Evolutionary conservation across 1,284 basidiomycete genomes (phyloP).

Genomic region (Cutaneotrichosporon sp.): DNA sequence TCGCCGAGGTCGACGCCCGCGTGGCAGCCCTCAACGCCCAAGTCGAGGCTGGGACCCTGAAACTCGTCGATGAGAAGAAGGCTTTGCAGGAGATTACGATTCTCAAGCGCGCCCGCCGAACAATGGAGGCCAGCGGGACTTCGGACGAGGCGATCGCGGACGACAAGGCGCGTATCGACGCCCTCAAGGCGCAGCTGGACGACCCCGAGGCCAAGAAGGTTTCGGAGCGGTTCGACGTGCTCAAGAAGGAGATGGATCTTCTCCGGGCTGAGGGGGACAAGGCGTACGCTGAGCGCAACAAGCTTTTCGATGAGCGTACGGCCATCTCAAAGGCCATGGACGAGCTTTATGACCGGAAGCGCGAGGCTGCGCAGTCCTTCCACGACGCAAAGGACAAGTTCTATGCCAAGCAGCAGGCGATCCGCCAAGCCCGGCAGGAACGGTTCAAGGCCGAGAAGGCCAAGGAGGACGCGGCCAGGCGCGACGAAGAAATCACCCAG

Average conservation of each 20-base stretch:
- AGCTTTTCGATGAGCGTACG: conserved; percentile 86
- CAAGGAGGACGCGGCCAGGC: conserved; percentile 78
- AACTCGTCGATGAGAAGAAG: conserved; percentile 93
- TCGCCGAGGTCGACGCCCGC: conserved; percentile 82
- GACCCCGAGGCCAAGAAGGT: conserved; percentile 85
- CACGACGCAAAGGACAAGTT: conserved; percentile 78
- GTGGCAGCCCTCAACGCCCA: conserved; percentile 65
- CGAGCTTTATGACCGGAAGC: conserved; percentile 72
- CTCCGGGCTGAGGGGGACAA: conserved; percentile 85
- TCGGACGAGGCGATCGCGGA: conserved; percentile 78
- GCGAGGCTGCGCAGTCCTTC: conserved; percentile 68
- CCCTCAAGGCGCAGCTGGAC: conserved; percentile 78
- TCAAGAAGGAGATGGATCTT: conserved; percentile 82
- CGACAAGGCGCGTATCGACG: conserved; percentile 73
- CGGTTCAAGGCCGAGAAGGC: conserved; percentile 74
- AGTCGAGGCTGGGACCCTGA: conserved; percentile 88
- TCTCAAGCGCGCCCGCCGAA: conserved; percentile 67
- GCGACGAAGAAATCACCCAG: conserved; percentile 73
- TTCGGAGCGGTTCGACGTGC: conserved; percentile 75
- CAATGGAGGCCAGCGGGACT: conserved; percentile 80
- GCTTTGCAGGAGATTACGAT: conserved; percentile 83
- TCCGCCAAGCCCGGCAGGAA: conserved; percentile 76
- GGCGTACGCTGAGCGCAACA: conserved; percentile 73
- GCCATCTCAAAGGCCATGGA: conserved; percentile 69
- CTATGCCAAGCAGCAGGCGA: conserved; percentile 74